Conservation (phyloP, 2,329 filamentous ascomycete species). For the Paecilomyces variotii region DNA sequence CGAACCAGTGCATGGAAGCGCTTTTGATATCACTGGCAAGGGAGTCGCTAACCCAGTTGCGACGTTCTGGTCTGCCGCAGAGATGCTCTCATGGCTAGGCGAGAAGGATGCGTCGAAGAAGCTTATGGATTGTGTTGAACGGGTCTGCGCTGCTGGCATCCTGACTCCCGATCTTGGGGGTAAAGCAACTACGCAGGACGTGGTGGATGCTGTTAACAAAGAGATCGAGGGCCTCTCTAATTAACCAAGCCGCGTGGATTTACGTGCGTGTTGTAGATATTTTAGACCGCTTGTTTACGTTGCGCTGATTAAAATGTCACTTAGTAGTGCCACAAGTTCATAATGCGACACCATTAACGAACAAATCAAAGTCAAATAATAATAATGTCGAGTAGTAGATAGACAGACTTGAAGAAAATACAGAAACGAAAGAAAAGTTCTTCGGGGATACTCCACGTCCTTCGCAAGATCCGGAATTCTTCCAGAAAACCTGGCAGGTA, state of each 20-base stretch:
- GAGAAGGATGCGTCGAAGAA: slow-evolving; percentile 44
- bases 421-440: no score
- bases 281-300: neutral
- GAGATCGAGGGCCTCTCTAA: neutral
- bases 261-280: neutral
- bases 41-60: slow-evolving; percentile 52
- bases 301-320: neutral
- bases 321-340: no score
- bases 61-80: slow-evolving; percentile 57
- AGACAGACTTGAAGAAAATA: no score
- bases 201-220: slow-evolving; percentile 43
- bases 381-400: no score
- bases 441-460: no score
- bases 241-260: neutral
- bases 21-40: slow-evolving; percentile 51
- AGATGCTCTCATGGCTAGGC: slow-evolving; percentile 53
- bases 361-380: no score
- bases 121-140: slow-evolving; percentile 50
- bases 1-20: slow-evolving; percentile 50
- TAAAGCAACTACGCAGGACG: slow-evolving; percentile 41
- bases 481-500: no score
- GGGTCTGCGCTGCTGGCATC: slow-evolving; percentile 42
- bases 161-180: slow-evolving; percentile 51
- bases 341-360: no score
- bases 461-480: no score